Percentiles rank a stretch among this genome's conserved stretches.
Evolutionary conservation across 192 early-diverging fungal species (phyloP).

Genomic region (Irineochytrium annulatum): DNA sequence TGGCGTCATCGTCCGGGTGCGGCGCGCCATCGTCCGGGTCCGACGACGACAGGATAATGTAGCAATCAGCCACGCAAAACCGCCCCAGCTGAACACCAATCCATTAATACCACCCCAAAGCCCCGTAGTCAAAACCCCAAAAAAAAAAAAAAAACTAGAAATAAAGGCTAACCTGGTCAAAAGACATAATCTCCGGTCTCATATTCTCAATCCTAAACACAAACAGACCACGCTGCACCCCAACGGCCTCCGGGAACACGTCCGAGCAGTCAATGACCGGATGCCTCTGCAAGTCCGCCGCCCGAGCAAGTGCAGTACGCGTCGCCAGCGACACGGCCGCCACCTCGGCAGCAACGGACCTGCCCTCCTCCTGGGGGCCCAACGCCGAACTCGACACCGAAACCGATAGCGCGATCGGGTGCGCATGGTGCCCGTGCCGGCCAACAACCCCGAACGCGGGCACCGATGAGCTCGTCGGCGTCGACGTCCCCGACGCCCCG

Average conservation of each 20-base stretch:
- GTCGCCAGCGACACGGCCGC: not conserved
- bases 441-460: too few relatives aligned
- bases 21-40: not conserved
- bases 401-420: not conserved
- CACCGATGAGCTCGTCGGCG: too few relatives aligned
- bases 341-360: not conserved
- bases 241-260: conserved; percentile 29
- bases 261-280: conserved; percentile 33
- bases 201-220: conserved; percentile 46
- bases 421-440: too few relatives aligned
- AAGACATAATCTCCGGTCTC: conserved; percentile 22
- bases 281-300: too few relatives aligned
- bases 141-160: not conserved
- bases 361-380: not conserved
- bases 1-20: conserved; percentile 13
- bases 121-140: not conserved
- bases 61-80: conserved; percentile 49
- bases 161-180: conserved; percentile 1
- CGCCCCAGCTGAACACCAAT: conserved; percentile 18
- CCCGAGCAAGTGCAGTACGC: too few relatives aligned
- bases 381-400: not conserved
- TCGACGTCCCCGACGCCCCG: not conserved
- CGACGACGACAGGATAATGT: conserved; percentile 32
- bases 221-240: conserved; percentile 14
- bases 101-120: not conserved